Evolutionary conservation across 164 flowering plant species (phyloP).

Genomic region (Vitis labrusca): DNA sequence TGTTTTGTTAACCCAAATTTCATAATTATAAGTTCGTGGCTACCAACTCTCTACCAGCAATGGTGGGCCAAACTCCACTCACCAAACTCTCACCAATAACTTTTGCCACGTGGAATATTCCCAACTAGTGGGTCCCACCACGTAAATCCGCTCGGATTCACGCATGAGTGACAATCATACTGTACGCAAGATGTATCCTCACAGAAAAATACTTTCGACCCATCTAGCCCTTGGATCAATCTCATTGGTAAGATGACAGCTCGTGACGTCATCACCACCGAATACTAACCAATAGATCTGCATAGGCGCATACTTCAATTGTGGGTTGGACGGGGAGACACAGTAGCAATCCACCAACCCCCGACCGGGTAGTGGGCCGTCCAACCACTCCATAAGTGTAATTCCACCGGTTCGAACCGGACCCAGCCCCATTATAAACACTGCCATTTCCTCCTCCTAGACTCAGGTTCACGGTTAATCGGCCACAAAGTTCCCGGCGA

Average conservation of each 20-base stretch:
- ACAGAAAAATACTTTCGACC: neutral
- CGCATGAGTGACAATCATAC: too few relatives aligned
- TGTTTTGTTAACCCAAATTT: too few relatives aligned
- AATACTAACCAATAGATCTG: neutral
- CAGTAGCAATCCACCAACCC: conserved; percentile 30
- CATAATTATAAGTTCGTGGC: neutral
- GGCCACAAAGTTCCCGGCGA: neutral
- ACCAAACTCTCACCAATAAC: neutral
- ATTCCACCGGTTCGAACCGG: conserved; percentile 26
- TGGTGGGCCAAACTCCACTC: neutral
- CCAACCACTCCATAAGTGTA: neutral
- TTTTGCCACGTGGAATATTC: neutral
- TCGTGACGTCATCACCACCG: neutral
- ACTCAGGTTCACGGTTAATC: conserved; percentile 6
- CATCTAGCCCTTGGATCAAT: neutral
- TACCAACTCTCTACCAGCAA: neutral
- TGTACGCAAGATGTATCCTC: too few relatives aligned
- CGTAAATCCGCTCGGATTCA: too few relatives aligned
- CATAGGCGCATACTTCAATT: neutral
- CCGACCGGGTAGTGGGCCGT: conserved; percentile 28
- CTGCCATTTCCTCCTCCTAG: neutral
- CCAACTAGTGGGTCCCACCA: conserved; percentile 5
- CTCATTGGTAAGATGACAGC: too few relatives aligned
- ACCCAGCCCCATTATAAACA: conserved; percentile 5
- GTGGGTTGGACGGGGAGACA: neutral